These are phyloP conservation scores for Epichloe amarillans DNA, from an alignment of 2,329 filamentous ascomycete genomes.

Conservation along the genomic window DNA sequence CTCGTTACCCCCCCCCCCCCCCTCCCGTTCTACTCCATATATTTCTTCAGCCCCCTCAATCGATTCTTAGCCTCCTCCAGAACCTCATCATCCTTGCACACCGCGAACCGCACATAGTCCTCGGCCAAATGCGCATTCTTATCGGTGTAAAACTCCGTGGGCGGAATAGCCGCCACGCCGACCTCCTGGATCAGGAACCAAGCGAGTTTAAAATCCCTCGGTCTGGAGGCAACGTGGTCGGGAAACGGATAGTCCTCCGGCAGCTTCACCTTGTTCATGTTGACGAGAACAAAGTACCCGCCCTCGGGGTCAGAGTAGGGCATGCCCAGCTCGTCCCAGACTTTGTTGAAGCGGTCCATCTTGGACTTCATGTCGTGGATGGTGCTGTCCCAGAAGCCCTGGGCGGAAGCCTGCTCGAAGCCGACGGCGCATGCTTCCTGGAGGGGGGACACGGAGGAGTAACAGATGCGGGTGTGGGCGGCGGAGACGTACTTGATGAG, in stretches of 20 bases:
- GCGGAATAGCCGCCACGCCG: constrained; percentile 89
- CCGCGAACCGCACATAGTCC: constrained; percentile 87
- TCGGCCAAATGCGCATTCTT: constrained; percentile 72
- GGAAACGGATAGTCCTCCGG: constrained; percentile 82
- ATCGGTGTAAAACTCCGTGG: constrained; percentile 92
- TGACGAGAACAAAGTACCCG: constrained; percentile 93
- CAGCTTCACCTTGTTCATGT: constrained; percentile 76
- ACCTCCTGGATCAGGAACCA: constrained; percentile 98
- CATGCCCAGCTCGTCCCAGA: constrained; percentile 62
- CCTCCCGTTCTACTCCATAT: constrained; percentile 34
- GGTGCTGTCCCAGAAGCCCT: constrained; percentile 78
- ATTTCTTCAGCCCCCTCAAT: constrained; percentile 58
- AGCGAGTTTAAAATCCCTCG: constrained; percentile 83
- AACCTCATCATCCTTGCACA: constrained; percentile 88
- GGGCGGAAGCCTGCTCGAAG: constrained; percentile 75
- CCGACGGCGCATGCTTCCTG: constrained; percentile 91
- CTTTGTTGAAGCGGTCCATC: constrained; percentile 72
- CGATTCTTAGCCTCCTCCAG: constrained; percentile 67
- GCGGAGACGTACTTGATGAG: constrained; percentile 84
- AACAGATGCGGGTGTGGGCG: constrained; percentile 93
- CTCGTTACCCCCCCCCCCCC: no score
- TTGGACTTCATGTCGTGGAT: constrained; percentile 82
- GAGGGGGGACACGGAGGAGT: constrained; percentile 74
- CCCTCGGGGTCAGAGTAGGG: constrained; percentile 89
- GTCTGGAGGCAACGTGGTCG: constrained; percentile 69